Evolutionary conservation across 306 rosid genomes (phyloP), one percentile per base, ranked within the genome.

Genomic region (Herpetospermum pedunculosum): DNA sequence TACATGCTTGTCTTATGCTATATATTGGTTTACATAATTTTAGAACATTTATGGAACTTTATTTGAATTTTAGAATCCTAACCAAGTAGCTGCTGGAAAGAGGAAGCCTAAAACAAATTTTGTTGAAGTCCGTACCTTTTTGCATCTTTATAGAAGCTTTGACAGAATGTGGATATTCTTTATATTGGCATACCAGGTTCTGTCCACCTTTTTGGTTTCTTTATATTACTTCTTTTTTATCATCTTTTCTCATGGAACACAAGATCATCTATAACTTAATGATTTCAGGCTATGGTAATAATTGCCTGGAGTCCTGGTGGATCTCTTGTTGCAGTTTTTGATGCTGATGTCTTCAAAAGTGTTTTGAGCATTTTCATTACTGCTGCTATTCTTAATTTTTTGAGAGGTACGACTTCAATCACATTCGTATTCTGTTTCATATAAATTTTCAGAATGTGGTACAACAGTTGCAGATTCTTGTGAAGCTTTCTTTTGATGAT

Each of bases 151-250:
- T 73, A 87, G 99, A 85, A 91, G 97, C 80, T 95, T 95, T 70
- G 97, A 95, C 85, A 85, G 97, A 79, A 95, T 95, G 99, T 95
- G 99, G 99, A 85, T 89, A 62, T 91, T 95, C 87, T 88, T 91
- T 44, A 91, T 95, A 83, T 64, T 95, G 89, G 97, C 99, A 72
- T 85, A 89, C 80, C 99, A 95, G 96, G 99, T 95, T 87, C 64
- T 38, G 43, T 40, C 63, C 8, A 60, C 32, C 46, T 55, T 60
- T 72, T 68, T 72, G 46, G 46, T 75, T 78, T 77, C 52, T 23
- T 60, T 74, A 38, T 54, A 46, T 29, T 68, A 75, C 19, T 59
- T 59, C 34, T 26, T 63, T 65, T 38, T 29, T 1, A 69, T 68
- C 54, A 62, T 28, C 40, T 62, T 75, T 80, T 47, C 60, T 75